Percentiles rank a stretch among this genome's conserved stretches.
Evolutionary conservation across 2,329 filamentous ascomycete species (phyloP).

Genomic region (Teratosphaeria epicoccoides): DNA sequence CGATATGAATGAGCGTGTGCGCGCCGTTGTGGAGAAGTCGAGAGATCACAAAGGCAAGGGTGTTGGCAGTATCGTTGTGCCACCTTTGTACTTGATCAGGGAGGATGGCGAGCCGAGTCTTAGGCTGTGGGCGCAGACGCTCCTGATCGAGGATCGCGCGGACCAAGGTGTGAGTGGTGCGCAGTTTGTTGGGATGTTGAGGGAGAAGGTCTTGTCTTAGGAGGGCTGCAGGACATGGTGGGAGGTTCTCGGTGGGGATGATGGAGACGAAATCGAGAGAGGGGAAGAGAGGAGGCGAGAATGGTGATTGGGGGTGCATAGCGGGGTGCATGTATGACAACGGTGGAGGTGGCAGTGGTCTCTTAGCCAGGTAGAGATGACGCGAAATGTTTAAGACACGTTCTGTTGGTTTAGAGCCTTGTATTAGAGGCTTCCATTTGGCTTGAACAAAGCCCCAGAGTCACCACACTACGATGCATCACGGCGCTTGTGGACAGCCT

Average conservation of each 20-base stretch:
- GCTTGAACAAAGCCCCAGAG: neutral
- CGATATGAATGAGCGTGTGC: constrained; percentile 91
- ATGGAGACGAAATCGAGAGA: neutral
- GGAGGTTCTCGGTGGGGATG: neutral
- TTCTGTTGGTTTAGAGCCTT: too few relatives aligned
- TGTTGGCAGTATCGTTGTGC: constrained; percentile 84
- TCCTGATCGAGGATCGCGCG: constrained; percentile 87
- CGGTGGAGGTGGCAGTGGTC: neutral
- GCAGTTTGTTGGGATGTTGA: constrained; percentile 83
- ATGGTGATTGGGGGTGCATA: neutral
- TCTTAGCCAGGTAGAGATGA: neutral
- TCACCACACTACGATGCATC: neutral
- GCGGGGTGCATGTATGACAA: neutral
- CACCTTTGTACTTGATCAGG: constrained; percentile 83
- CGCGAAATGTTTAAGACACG: neutral
- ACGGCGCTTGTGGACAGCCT: too few relatives aligned
- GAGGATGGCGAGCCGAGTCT: constrained; percentile 93
- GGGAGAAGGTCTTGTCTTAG: constrained; percentile 69
- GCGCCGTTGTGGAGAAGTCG: constrained; percentile 85
- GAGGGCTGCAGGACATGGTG: neutral
- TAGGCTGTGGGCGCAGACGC: constrained; percentile 91
- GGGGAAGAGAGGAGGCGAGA: neutral
- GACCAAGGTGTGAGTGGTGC: constrained; percentile 87
- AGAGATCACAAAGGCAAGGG: constrained; percentile 75
- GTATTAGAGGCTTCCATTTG: too few relatives aligned